Base-by-base conservation (phyloP, 176 grass and related monocot species). In the Cenchrus americanus region DNA sequence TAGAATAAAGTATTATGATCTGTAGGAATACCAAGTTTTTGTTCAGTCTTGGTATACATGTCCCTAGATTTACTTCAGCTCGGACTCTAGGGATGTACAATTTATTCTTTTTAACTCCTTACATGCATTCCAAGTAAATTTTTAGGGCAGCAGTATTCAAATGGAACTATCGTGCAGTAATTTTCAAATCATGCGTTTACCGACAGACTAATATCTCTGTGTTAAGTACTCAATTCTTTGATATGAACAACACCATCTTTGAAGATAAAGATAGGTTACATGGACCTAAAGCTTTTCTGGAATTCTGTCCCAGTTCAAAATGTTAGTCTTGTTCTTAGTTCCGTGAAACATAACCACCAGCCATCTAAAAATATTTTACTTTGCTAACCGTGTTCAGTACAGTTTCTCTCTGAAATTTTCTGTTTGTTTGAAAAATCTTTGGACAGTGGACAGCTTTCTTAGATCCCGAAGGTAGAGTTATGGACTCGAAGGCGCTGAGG, bases 401-500 rank as follows among this genome's bases (percentile, higher is more conserved):
- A 6, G 57, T 50, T 79, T 69, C 72, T 65, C 15, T 53, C 67
- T 79, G 49, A 59, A 72, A 52, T 48, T 40, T 73, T 83, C 21
- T 52, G 55, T 86, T 66, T 61, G 55, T 62, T 24, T 46, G 67
- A 53, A 88, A 83, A 63, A 69, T 90, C 63, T 76, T 78, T 86
- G 69, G 26, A 64, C 89, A 99, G 93, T 99, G 93, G 93, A 77
- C 76, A 62, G 51, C 87, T 77, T 92, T 99, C 58, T 94, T 99
- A 76, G 96, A 99, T 89, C 79, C 86, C 89, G 96, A 96, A 92
- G 93, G 96, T 80, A 92, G 93, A 85, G 79, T 96, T 81, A 78
- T 90, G 86, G 93, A 99, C 75, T 96, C 96, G 1, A 99, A 99
- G 83, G 89, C 91, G 71, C 71, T 99, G 74, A 92, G 86, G 86